A percentile compares a stretch with the other conserved stretches of the same genome.
phyloP scores from a whole-genome alignment of 1,139 yeast species.

The Zygosaccharomyces pseudobailii region DNA sequence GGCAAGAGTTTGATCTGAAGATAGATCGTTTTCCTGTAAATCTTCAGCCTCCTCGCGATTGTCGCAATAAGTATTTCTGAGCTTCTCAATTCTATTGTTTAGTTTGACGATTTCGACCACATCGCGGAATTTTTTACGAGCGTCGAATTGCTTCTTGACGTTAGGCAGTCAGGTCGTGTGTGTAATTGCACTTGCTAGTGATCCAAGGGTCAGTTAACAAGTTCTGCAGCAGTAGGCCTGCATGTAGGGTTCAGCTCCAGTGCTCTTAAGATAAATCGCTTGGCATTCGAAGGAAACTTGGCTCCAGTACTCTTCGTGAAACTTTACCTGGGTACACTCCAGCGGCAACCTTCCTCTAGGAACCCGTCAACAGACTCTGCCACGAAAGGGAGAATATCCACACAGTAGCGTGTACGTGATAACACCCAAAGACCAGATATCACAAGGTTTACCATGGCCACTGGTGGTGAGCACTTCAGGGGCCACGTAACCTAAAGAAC shows the following conservation, averaged over 20 bases:
- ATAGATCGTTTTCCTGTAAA: conserved; percentile 17
- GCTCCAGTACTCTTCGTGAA: conserved; percentile 86
- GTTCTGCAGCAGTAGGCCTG: conserved; percentile 63
- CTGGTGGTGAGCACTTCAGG: conserved; percentile 75
- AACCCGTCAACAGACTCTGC: conserved; percentile 81
- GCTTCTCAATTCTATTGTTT: conserved; percentile 64
- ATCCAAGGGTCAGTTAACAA: conserved; percentile 75
- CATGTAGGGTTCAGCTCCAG: conserved; percentile 58
- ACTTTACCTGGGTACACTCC: conserved; percentile 62
- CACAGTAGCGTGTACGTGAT: conserved; percentile 84
- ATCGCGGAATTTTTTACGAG: conserved; percentile 76
- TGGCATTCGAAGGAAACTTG: conserved; percentile 71
- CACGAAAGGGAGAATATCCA: conserved; percentile 91
- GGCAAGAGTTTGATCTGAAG: conserved; percentile 16
- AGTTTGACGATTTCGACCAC: conserved; percentile 80
- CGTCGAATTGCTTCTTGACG: conserved; percentile 71
- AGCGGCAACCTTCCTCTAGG: conserved; percentile 71
- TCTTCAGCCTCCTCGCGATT: conserved; percentile 38
- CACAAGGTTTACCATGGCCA: conserved; percentile 92
- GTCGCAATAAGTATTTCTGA: conserved; percentile 49
- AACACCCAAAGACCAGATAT: conserved; percentile 89
- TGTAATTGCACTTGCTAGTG: conserved; percentile 43
- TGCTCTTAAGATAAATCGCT: conserved; percentile 63
- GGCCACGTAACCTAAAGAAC: conserved; percentile 91
- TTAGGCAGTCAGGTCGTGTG: conserved; percentile 67